Evolutionary conservation across 106 monocot genomes (phyloP).

Genomic region (Cymbidium sinense): DNA sequence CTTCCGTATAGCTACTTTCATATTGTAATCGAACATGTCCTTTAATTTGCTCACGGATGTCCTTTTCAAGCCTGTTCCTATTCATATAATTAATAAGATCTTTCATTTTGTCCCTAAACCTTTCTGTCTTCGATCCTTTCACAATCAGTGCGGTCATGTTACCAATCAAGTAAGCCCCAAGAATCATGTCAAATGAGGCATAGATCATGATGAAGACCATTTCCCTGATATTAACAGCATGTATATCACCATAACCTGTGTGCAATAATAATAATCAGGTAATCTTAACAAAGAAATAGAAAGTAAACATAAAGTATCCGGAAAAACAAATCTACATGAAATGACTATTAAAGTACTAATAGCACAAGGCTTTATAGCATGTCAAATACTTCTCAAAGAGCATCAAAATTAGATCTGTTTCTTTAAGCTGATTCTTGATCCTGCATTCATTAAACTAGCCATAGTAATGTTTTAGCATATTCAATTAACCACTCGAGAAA

Average conservation of each 20-base stretch:
- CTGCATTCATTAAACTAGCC: no score
- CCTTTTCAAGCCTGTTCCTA: constrained; percentile 70
- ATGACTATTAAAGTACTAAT: no score
- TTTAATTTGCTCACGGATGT: constrained; percentile 76
- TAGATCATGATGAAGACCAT: constrained; percentile 93
- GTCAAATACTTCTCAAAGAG: no score
- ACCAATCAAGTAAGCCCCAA: constrained; percentile 89
- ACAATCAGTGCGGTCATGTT: constrained; percentile 97
- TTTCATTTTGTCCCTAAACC: constrained; percentile 91
- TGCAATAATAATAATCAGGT: neutral
- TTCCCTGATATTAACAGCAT: constrained; percentile 84
- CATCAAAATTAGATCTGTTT: no score
- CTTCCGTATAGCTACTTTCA: constrained; percentile 82
- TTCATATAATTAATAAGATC: constrained; percentile 88
- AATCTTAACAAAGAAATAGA: neutral
- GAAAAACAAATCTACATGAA: no score
- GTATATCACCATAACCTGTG: constrained; percentile 95
- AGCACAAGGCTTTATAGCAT: no score
- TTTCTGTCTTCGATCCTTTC: constrained; percentile 92
- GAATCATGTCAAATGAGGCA: constrained; percentile 95
- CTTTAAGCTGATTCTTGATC: no score
- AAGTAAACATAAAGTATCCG: no score
- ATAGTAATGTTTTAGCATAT: no score
- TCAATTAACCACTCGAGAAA: no score
- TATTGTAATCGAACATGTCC: constrained; percentile 88